Evolutionary conservation across 2,329 filamentous ascomycete species (phyloP).

Genomic region (Grosmannia huntii): DNA sequence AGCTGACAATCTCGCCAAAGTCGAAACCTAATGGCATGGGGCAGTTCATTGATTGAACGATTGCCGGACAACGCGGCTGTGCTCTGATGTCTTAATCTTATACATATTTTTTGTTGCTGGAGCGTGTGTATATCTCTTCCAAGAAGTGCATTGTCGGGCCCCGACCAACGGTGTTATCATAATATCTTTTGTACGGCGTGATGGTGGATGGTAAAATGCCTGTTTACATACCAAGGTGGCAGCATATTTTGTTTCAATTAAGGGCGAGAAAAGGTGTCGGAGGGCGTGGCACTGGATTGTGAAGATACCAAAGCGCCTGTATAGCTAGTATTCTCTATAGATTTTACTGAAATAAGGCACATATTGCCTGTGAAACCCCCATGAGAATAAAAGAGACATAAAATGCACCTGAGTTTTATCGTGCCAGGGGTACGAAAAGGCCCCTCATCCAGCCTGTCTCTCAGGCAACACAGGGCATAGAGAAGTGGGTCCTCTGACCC

Average conservation of each 20-base stretch:
- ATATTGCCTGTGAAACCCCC: too few relatives aligned
- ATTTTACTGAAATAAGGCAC: too few relatives aligned
- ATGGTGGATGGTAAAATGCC: not conserved
- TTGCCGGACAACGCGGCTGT: not conserved
- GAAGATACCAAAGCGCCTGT: not conserved
- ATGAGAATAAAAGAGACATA: too few relatives aligned
- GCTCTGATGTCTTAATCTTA: not conserved
- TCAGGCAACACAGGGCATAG: not conserved
- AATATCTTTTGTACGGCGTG: not conserved
- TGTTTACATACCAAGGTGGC: not conserved
- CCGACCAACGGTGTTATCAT: not conserved
- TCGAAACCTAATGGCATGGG: constrained; percentile 27
- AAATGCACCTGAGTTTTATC: not conserved
- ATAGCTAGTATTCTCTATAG: not conserved
- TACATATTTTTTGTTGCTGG: not conserved
- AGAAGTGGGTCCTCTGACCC: not conserved
- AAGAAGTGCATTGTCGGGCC: not conserved
- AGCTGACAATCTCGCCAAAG: constrained; percentile 29
- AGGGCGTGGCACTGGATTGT: not conserved
- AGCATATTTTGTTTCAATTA: not conserved
- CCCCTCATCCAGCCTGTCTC: not conserved
- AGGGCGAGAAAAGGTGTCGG: not conserved
- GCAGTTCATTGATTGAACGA: constrained; percentile 20
- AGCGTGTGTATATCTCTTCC: not conserved
- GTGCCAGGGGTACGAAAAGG: not conserved